phyloP scores from a whole-genome alignment of 1,284 basidiomycete genomes.

The Phlebopus sp. region DNA sequence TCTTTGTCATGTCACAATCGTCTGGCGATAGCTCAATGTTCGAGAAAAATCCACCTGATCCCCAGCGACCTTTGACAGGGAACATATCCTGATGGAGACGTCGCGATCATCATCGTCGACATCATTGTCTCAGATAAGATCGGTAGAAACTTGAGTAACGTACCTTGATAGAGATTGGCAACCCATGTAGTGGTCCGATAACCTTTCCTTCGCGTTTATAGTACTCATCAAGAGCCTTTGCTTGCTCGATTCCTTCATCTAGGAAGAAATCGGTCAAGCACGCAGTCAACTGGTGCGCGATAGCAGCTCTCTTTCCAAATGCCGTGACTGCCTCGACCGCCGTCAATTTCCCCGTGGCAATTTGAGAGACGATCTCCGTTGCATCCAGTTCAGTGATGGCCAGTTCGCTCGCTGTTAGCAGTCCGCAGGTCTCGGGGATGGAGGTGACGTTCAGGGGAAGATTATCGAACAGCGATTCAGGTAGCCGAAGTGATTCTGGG shows the following conservation, averaged over 20 bases:
- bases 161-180: constrained; percentile 48
- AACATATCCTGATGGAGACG: constrained; percentile 38
- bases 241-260: constrained; percentile 36
- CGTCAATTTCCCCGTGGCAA: constrained; percentile 19
- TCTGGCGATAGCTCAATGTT: constrained; percentile 23
- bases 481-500: constrained; percentile 16
- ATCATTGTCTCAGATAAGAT: no score
- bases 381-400: constrained; percentile 41
- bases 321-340: constrained; percentile 28
- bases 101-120: no score
- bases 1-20: constrained; percentile 23
- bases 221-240: constrained; percentile 40
- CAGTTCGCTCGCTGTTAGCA: constrained; percentile 39
- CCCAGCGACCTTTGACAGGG: constrained; percentile 37
- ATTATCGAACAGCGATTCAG: constrained; percentile 13
- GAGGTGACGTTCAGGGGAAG: constrained; percentile 27
- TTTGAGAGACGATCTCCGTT: constrained; percentile 20
- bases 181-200: constrained; percentile 49
- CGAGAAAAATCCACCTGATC: constrained; percentile 39
- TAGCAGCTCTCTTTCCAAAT: constrained; percentile 30
- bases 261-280: constrained; percentile 31
- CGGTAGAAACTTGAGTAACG: not conserved
- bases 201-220: constrained; percentile 33
- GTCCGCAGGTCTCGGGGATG: constrained; percentile 37
- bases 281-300: constrained; percentile 27